Evolutionary conservation across 805 yeast species (phyloP), one percentile per base, ranked within the genome.

Genomic region (Kodamaea nitidulidarum): DNA sequence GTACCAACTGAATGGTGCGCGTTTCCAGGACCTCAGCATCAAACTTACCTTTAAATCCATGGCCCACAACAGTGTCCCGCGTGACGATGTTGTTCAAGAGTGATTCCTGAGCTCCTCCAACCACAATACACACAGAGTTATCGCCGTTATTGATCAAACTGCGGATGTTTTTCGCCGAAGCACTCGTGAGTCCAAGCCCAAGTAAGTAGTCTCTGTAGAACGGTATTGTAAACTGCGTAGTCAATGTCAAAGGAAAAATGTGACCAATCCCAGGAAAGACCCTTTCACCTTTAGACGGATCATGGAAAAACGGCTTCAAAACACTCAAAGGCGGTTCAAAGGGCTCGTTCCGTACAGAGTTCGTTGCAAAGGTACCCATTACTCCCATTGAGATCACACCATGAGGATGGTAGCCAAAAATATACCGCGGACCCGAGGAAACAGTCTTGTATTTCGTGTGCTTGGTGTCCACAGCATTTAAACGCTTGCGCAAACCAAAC

Each of bases 51-150:
- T 50, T 46, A 44, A 61, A 65, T 2, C 70, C 70, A 26, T 56
- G 56, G 4, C 71, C 71, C 1, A 65, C 58, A 15, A 59, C 54
- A n/a, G 52, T 51, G 27, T 54, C 47, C 7, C 50, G 47, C 1
- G 65, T 61, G 10, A 68, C 70, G 47, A 65, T 61, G 34, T 61
- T 57, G 44, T 68, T 68, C 18, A 86, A 58, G 26, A 93, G 66
- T 1, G 95, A 80, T 54, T 93, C 98, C 43, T 88, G 84, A 0
- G 98, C 98, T 0, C 98, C 98, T 2, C 98, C 98, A 16, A 93
- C 81, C 1, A 93, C 98, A 42, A 93, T 81, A 45, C 91, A 84
- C 9, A 90, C 83, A 2, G 95, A 84, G 49, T 78, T 81, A 47
- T 82, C 78, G 11, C 73, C 73, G 41, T 78, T 74, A 38, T 58